Base-by-base conservation (phyloP, 768 basidiomycete species). In the Leccinum fibrillosum region DNA sequence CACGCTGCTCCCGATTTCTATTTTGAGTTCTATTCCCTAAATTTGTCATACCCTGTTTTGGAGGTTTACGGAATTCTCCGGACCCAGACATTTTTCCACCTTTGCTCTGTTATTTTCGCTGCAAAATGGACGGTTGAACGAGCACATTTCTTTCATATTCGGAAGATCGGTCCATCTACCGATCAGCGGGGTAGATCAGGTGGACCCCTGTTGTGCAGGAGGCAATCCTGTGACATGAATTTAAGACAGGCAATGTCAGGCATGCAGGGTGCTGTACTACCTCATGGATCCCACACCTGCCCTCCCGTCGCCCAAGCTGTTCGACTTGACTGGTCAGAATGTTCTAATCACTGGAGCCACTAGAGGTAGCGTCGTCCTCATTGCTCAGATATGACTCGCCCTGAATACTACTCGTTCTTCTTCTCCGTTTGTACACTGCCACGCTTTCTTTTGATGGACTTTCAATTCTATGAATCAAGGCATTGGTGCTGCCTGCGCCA, bases 291-390 rank as follows among this genome's bases (percentile, higher is more conserved):
- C 78, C 58, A 78, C 84, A 39, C 83, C 86, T 26, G 62, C 72
- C 34, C 61, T 75, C 67, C 78, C 73, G 65, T 75, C 84, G 12
- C 81, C 73, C 60, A 72, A 78, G 37, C 82, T 94, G 52, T 92
- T 92, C 74, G 80, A 82, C 57, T 82, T 94, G 66, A 69, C 73
- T 3, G 83, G 84, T 57, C 78, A 85, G 68, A 87, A 82, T 57
- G 89, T 82, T 35, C 85, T 93, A 73, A 82, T 94, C 67, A 93
- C 92, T 39, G 91, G 91, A 60, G 88, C 86, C 32, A 85, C 88
- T 23, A 79, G 90, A 72, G 90, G 89, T 88, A 71, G 70, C 60
- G 75, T 73, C 66, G 75, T 73, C 66, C 39, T 64, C 61, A 58
- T 62, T 69, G 53, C 54, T 52, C 35, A 9, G 19, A 52, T 48